Conservation (phyloP, 2,329 filamentous ascomycete genomes). For the Tolypocladium pustulatum region DNA sequence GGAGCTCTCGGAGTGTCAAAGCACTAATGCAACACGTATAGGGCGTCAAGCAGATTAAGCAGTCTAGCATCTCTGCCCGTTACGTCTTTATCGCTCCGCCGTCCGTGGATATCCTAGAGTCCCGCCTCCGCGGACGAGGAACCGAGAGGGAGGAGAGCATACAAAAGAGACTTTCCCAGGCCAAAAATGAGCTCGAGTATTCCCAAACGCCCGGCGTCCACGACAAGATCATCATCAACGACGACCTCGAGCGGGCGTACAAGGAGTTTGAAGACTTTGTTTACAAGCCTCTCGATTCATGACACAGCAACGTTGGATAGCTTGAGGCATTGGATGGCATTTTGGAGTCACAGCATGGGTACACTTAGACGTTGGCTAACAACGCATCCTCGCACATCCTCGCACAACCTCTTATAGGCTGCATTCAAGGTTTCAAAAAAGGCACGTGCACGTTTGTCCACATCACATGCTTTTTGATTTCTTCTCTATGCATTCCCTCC, state of each 20-base stretch:
- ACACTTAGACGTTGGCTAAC: neutral
- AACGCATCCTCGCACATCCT: neutral
- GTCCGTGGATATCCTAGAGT: conserved; percentile 61
- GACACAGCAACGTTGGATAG: neutral
- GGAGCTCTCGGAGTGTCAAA: neutral
- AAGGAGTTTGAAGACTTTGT: conserved; percentile 41
- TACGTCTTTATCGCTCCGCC: conserved; percentile 84
- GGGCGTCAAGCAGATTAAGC: conserved; percentile 88
- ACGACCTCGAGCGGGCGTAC: conserved; percentile 39
- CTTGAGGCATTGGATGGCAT: neutral
- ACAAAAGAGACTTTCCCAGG: conserved; percentile 58
- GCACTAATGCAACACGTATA: conserved; percentile 4
- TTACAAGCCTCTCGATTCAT: conserved; percentile 20
- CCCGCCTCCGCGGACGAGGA: conserved; percentile 60
- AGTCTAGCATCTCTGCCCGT: conserved; percentile 60
- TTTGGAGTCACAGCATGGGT: neutral
- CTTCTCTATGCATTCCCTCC: neutral
- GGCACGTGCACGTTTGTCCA: neutral
- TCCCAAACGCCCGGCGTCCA: conserved; percentile 51
- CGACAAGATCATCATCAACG: conserved; percentile 28
- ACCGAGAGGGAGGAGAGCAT: conserved; percentile 71
- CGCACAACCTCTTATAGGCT: no score
- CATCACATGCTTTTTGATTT: neutral
- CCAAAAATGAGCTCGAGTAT: conserved; percentile 64
- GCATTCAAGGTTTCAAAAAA: neutral